These are phyloP conservation scores for Butyriboletus loyo DNA, from an alignment of 768 basidiomycete genomes.

Conservation along the genomic window DNA sequence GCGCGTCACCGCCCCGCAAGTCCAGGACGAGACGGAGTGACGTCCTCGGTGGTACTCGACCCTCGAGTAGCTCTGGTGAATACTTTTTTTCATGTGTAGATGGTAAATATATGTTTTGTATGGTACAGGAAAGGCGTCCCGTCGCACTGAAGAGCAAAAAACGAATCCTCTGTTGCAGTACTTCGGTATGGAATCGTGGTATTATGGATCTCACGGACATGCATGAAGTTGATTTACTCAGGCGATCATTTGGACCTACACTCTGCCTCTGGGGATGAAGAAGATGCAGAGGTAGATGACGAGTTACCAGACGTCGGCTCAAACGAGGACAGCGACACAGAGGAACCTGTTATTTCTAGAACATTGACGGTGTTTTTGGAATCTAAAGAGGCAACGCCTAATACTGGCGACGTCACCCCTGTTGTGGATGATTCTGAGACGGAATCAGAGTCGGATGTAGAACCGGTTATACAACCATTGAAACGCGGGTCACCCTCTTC, in stretches of 20 bases:
- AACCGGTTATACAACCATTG: background rate
- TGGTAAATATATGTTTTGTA: background rate
- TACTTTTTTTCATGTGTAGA: background rate
- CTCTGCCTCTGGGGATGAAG: conserved; percentile 47
- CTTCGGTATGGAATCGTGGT: conserved; percentile 38
- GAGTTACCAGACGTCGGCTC: conserved; percentile 16
- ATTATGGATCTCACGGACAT: background rate
- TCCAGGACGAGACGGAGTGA: conserved; percentile 14
- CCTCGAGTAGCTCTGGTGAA: conserved; percentile 14
- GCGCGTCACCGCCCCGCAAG: conserved; percentile 16
- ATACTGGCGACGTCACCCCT: background rate
- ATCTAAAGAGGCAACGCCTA: conserved; percentile 3
- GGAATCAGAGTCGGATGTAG: conserved; percentile 33
- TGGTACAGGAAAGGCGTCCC: background rate
- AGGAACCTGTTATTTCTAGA: conserved; percentile 23
- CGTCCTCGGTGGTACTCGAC: background rate
- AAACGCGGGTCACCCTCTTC: conserved; percentile 29
- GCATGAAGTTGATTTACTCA: conserved; percentile 11
- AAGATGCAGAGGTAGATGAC: conserved; percentile 18
- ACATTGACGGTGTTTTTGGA: conserved; percentile 12
- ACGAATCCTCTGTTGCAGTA: conserved; percentile 47
- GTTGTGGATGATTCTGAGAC: conserved; percentile 27
- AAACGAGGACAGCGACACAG: conserved; percentile 25
- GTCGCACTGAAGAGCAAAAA: conserved; percentile 2
- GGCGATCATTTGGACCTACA: conserved; percentile 46